Conservation (phyloP, 495 filamentous ascomycete genomes). For the Neurospora sp. region DNA sequence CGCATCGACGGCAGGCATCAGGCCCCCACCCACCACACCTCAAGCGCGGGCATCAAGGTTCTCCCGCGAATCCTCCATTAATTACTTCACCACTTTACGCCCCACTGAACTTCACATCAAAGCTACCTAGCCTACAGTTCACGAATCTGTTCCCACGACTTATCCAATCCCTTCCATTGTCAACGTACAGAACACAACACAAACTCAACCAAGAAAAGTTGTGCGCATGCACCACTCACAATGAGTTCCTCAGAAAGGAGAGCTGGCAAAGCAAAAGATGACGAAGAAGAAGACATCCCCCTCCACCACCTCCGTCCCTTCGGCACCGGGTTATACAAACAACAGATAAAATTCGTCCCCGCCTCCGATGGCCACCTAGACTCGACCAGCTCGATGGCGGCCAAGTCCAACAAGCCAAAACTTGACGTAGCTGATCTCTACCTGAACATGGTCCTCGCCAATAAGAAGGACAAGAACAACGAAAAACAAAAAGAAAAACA, state of each 20-base stretch:
- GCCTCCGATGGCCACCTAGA: constrained; percentile 43
- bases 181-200: not conserved
- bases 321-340: constrained; percentile 65
- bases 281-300: constrained; percentile 50
- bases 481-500: not conserved
- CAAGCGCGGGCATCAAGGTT: not conserved
- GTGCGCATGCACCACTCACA: not conserved
- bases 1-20: not conserved
- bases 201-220: not conserved
- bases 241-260: not conserved
- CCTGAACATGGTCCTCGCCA: constrained; percentile 57
- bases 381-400: constrained; percentile 20
- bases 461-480: constrained; percentile 6
- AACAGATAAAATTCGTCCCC: constrained; percentile 72
- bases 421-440: constrained; percentile 52
- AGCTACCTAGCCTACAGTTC: too few relatives aligned
- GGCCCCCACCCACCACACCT: not conserved
- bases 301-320: constrained; percentile 68
- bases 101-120: not conserved
- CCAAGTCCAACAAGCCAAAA: constrained; percentile 15
- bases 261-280: constrained; percentile 1
- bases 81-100: not conserved
- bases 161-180: too few relatives aligned
- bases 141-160: too few relatives aligned
- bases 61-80: not conserved